Evolutionary conservation across 192 early-diverging fungal species (phyloP).

Genomic region (Podila clonocystis): DNA sequence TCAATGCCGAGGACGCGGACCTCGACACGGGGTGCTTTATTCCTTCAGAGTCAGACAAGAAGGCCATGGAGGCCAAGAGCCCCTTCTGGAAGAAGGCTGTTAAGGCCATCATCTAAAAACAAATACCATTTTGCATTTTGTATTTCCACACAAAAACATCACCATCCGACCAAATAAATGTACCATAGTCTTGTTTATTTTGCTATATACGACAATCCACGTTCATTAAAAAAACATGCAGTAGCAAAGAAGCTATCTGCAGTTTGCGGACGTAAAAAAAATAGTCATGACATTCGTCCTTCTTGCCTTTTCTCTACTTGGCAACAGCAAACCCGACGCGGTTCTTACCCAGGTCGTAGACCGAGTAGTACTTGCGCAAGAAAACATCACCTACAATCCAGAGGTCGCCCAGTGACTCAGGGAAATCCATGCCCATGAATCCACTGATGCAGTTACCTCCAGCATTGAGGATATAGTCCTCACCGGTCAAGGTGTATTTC

Average conservation of each 20-base stretch:
- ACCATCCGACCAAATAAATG: not conserved
- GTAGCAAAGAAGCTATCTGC: not conserved
- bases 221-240: not conserved
- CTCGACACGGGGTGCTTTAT: constrained; percentile 63
- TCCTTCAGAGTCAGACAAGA: constrained; percentile 26
- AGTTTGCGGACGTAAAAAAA: not conserved
- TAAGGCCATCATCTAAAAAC: constrained; percentile 26
- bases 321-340: constrained; percentile 70
- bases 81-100: constrained; percentile 40
- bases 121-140: not conserved
- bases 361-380: constrained; percentile 83
- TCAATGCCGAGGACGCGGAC: constrained; percentile 69
- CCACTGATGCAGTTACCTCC: constrained; percentile 77
- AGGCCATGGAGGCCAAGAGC: constrained; percentile 16
- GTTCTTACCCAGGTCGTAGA: constrained; percentile 75
- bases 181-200: no score
- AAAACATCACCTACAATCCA: constrained; percentile 91
- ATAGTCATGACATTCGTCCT: not conserved
- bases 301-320: constrained; percentile 13
- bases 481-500: constrained; percentile 70
- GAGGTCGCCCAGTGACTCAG: constrained; percentile 76
- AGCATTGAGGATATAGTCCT: constrained; percentile 64
- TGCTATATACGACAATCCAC: no score
- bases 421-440: constrained; percentile 96
- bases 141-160: not conserved